These are phyloP conservation scores for Colletotrichum sp. DNA, from an alignment of 2,329 filamentous ascomycete genomes.

Conservation along the genomic window DNA sequence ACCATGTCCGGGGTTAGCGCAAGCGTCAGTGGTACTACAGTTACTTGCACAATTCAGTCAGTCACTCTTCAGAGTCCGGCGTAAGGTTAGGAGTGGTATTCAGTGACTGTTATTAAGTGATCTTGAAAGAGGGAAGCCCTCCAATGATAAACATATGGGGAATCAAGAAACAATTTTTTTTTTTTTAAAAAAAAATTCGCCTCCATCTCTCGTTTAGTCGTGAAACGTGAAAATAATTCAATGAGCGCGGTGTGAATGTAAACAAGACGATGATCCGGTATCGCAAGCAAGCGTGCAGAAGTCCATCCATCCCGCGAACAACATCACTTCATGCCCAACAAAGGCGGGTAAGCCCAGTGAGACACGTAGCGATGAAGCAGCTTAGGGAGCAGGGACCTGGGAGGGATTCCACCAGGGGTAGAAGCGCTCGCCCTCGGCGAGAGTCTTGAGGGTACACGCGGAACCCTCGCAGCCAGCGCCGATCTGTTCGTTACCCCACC, in stretches of 20 bases:
- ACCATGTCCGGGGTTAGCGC: background rate
- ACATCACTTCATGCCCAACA: constrained; percentile 3
- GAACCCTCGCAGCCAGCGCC: constrained; percentile 26
- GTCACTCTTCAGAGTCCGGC: background rate
- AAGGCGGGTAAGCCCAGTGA: constrained; percentile 1
- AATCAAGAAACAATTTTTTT: background rate
- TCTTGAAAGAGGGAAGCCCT: background rate
- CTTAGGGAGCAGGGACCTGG: constrained; percentile 13
- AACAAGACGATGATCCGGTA: background rate
- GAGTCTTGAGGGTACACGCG: constrained; percentile 24
- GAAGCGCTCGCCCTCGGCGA: constrained; percentile 39
- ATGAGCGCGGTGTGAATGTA: background rate
- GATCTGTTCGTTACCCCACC: constrained; percentile 32
- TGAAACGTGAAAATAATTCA: background rate
- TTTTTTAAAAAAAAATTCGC: no score
- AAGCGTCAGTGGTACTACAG: background rate
- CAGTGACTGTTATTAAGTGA: background rate
- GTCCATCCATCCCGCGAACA: background rate
- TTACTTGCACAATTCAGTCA: background rate
- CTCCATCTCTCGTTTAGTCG: background rate
- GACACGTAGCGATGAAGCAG: background rate
- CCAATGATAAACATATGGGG: background rate
- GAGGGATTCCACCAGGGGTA: constrained; percentile 35
- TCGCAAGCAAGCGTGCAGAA: background rate
- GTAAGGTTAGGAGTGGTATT: background rate